A percentile compares a stretch with the other conserved stretches of the same genome.
phyloP scores from a whole-genome alignment of 768 basidiomycete species.

The Candolleomyces efflorescens region DNA sequence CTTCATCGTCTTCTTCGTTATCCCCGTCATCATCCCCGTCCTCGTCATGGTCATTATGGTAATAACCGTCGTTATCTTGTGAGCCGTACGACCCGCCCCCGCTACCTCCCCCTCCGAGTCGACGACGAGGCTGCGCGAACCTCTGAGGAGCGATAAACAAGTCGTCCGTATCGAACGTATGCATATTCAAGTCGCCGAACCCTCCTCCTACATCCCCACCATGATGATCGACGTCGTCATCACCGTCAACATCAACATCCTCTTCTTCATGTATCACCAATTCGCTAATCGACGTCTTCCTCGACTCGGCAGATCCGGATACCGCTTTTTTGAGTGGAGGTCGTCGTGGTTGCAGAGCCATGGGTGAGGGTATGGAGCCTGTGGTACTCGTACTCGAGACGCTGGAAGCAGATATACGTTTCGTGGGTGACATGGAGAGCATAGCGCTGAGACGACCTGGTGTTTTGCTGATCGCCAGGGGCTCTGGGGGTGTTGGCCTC shows the following conservation, averaged over 20 bases:
- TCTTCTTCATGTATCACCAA: conserved; percentile 32
- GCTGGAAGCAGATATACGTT: too few relatives aligned
- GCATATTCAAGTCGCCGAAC: not conserved
- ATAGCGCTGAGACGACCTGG: not conserved
- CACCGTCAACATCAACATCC: not conserved
- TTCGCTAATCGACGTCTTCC: conserved; percentile 35
- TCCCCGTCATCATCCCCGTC: conserved; percentile 7
- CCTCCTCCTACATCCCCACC: too few relatives aligned
- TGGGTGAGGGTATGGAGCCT: too few relatives aligned
- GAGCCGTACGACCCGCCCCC: too few relatives aligned
- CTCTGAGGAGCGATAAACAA: too few relatives aligned
- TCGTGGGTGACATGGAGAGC: not conserved
- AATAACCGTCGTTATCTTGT: not conserved
- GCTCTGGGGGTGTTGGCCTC: not conserved
- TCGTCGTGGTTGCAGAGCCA: too few relatives aligned
- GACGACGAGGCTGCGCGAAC: too few relatives aligned
- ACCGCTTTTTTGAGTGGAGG: conserved; percentile 21
- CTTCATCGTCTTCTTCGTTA: conserved; percentile 16
- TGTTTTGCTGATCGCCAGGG: conserved; percentile 33
- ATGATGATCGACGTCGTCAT: too few relatives aligned
- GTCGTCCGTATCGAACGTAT: too few relatives aligned
- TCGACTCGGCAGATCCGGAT: conserved; percentile 44
- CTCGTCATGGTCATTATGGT: conserved; percentile 12
- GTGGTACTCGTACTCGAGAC: too few relatives aligned
- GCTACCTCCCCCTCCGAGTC: too few relatives aligned